These are phyloP conservation scores for Butyriboletus loyo DNA, from an alignment of 768 basidiomycete species.

Conservation along the genomic window DNA sequence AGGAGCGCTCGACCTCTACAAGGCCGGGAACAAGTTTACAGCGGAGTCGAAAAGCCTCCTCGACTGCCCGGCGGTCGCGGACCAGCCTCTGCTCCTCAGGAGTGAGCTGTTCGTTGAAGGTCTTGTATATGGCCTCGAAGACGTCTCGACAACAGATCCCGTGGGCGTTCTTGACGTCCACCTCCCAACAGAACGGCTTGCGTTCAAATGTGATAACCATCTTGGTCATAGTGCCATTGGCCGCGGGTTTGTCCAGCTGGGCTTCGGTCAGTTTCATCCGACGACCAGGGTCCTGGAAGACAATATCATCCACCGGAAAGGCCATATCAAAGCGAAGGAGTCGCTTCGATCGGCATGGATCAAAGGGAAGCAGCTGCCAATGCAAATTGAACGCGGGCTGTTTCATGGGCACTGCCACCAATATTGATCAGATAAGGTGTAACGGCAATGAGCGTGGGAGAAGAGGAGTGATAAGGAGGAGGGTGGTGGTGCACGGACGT, in stretches of 20 bases:
- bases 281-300: conserved; percentile 23
- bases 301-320: conserved; percentile 38
- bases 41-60: conserved; percentile 44
- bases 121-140: conserved; percentile 53
- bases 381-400: conserved; percentile 40
- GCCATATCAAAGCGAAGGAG: conserved; percentile 50
- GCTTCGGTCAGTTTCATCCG: conserved; percentile 32
- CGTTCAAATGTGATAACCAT: conserved; percentile 47
- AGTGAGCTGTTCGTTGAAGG: conserved; percentile 45
- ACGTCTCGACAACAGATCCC: conserved; percentile 57
- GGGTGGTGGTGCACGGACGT: neutral
- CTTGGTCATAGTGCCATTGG: conserved; percentile 41
- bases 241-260: conserved; percentile 43
- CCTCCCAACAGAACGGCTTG: conserved; percentile 37
- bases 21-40: conserved; percentile 42
- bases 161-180: conserved; percentile 41
- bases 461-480: neutral
- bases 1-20: conserved; percentile 38
- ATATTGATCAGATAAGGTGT: conserved; percentile 30
- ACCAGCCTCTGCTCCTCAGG: conserved; percentile 40
- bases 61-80: conserved; percentile 31
- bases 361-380: conserved; percentile 49
- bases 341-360: conserved; percentile 31
- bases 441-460: neutral
- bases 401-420: conserved; percentile 36